Base-by-base conservation (phyloP, 768 basidiomycete species). In the Podaxis carcinomalis region DNA sequence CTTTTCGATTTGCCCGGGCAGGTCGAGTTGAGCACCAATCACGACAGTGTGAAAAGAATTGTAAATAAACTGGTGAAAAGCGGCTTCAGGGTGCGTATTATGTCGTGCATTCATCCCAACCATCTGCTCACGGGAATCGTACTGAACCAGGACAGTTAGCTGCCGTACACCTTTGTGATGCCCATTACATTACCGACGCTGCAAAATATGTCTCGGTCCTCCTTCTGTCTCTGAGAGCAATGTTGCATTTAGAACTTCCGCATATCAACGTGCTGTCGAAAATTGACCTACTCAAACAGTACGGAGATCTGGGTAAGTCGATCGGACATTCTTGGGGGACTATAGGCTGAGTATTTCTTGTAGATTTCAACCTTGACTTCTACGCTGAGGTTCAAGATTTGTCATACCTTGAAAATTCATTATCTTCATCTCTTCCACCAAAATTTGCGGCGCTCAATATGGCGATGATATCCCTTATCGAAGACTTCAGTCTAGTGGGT, bases 331-430 rank as follows among this genome's bases (percentile, higher is more conserved):
- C 37, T 52, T 7, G 47, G 61, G 47, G 61, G 51, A 16, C 9
- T 13, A 21, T 21, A 39, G 23, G 39, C 21, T 54, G 58, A 44
- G 35, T 35, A 54, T 28, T 36, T 51, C 44, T 19, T 61, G 5
- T 66, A 97, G 96, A 96, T 47, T 98, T 99, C 79, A 97, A 96
- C 68, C 87, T 99, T 28, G 92, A 94, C 65, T 99, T 92, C 72
- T 98, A 98, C 73, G 98, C 97, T 44, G 95, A 99, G 74, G 97
- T 97, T 0, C 95, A 97, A 73, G 96, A 99, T 69, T 80, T 99
- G 0, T 88, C 89, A 1, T 89, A 98, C 71, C 84, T 99, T 21
- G 85, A 92, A 65, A 88, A 88, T 63, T 76, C 85, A 0, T 83
- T 98, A 14, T 78, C 85, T 0, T 70, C 84, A 0, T 82, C 89